Percentiles rank a stretch among this genome's conserved stretches.
Evolutionary conservation across 202 grass and related monocot species (phyloP).

Genomic region (Bolboschoenoplectus hybrid): DNA sequence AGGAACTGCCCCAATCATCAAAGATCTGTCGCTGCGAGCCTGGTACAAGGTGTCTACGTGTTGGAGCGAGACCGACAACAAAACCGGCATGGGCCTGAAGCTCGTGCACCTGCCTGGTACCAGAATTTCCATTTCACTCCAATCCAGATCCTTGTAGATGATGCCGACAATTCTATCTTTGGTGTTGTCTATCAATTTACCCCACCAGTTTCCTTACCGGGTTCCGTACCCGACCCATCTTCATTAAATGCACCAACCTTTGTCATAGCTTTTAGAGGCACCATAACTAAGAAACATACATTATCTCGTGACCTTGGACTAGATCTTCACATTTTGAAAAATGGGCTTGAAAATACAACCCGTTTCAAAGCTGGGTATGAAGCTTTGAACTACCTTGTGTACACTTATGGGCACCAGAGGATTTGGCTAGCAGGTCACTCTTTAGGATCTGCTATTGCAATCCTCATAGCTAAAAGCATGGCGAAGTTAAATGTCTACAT

Average conservation of each 20-base stretch:
- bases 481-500: slow-evolving; percentile 36
- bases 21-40: slow-evolving; percentile 55
- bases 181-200: slow-evolving; percentile 59
- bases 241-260: slow-evolving; percentile 44
- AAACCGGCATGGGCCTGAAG: slow-evolving; percentile 40
- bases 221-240: slow-evolving; percentile 12
- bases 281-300: slow-evolving; percentile 50
- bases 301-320: slow-evolving; percentile 49
- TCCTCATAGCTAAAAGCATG: slow-evolving; percentile 58
- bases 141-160: slow-evolving; percentile 52
- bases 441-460: slow-evolving; percentile 64
- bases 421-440: slow-evolving; percentile 81
- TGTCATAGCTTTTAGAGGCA: slow-evolving; percentile 74
- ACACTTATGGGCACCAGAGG: background rate
- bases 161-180: slow-evolving; percentile 62
- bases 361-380: slow-evolving; percentile 47
- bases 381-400: slow-evolving; percentile 42
- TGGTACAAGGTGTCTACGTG: slow-evolving; percentile 64
- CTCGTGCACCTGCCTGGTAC: slow-evolving; percentile 64
- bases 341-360: slow-evolving; percentile 49
- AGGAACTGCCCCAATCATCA: slow-evolving; percentile 62
- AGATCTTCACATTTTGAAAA: slow-evolving; percentile 52
- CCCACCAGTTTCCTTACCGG: slow-evolving; percentile 44
- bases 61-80: slow-evolving; percentile 58
- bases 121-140: slow-evolving; percentile 58